phyloP scores from a whole-genome alignment of 2,329 filamentous ascomycete species.

The Colletotrichum sp. region DNA sequence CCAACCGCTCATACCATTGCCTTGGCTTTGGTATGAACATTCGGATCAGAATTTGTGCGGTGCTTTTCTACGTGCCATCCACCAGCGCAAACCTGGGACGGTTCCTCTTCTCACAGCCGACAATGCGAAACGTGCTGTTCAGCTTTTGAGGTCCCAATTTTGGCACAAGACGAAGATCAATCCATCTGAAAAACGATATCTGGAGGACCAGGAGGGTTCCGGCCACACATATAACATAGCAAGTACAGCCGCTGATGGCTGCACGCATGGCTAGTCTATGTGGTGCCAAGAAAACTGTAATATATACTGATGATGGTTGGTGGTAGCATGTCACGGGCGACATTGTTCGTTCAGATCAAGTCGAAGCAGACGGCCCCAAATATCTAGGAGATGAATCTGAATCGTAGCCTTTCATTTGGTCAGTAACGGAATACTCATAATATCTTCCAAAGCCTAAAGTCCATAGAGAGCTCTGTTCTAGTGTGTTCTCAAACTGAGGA shows the following conservation, averaged over 20 bases:
- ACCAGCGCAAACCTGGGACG: background rate
- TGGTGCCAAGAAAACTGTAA: background rate
- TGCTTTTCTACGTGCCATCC: background rate
- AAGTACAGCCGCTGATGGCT: background rate
- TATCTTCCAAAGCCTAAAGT: background rate
- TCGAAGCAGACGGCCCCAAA: background rate
- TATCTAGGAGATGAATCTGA: background rate
- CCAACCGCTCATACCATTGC: background rate
- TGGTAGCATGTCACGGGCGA: background rate
- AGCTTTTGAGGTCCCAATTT: background rate
- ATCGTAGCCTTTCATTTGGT: background rate
- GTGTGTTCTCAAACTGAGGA: background rate
- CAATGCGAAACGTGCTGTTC: background rate
- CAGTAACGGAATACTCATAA: background rate
- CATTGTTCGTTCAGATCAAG: background rate
- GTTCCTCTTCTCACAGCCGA: background rate
- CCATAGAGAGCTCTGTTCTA: background rate
- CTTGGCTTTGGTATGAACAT: background rate
- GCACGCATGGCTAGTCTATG: background rate
- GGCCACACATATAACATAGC: background rate
- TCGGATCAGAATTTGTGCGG: background rate
- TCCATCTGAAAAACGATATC: background rate
- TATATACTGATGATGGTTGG: background rate
- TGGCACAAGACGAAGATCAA: background rate
- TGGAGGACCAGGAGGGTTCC: background rate